Evolutionary conservation across 1,139 yeast species (phyloP).

Genomic region (Torulaspora globosa): DNA sequence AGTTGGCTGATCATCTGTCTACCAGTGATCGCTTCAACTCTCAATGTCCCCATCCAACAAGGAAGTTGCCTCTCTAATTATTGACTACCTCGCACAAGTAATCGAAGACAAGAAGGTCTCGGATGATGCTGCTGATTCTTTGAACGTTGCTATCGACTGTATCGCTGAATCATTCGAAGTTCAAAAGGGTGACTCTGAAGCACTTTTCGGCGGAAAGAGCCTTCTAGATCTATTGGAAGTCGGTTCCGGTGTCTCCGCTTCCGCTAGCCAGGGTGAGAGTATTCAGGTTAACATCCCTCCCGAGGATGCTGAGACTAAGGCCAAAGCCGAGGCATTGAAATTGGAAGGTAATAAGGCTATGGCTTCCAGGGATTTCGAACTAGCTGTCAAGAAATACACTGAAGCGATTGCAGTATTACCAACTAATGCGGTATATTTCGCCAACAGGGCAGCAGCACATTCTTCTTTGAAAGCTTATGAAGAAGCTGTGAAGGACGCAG

Average conservation of each 20-base stretch:
- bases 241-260: slow-evolving; percentile 21
- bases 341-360: slow-evolving; percentile 86
- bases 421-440: slow-evolving; percentile 74
- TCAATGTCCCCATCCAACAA: slow-evolving; percentile 41
- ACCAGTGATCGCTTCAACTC: neutral
- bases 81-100: slow-evolving; percentile 62
- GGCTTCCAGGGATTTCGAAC: slow-evolving; percentile 68
- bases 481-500: slow-evolving; percentile 79
- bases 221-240: slow-evolving; percentile 45
- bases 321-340: slow-evolving; percentile 78
- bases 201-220: slow-evolving; percentile 48
- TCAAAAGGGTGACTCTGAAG: slow-evolving; percentile 44
- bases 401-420: slow-evolving; percentile 73
- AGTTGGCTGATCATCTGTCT: too few relatives aligned
- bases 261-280: slow-evolving; percentile 29
- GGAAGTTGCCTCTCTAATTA: slow-evolving; percentile 71
- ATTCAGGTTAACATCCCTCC: slow-evolving; percentile 44
- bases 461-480: slow-evolving; percentile 73
- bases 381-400: slow-evolving; percentile 73
- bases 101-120: slow-evolving; percentile 61
- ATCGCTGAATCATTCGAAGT: slow-evolving; percentile 83
- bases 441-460: slow-evolving; percentile 97
- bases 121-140: slow-evolving; percentile 82
- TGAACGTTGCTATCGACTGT: slow-evolving; percentile 93
- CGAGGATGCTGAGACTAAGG: slow-evolving; percentile 49